Base-by-base conservation (phyloP, 2,329 filamentous ascomycete species). In the Microcyclospora pomicola region DNA sequence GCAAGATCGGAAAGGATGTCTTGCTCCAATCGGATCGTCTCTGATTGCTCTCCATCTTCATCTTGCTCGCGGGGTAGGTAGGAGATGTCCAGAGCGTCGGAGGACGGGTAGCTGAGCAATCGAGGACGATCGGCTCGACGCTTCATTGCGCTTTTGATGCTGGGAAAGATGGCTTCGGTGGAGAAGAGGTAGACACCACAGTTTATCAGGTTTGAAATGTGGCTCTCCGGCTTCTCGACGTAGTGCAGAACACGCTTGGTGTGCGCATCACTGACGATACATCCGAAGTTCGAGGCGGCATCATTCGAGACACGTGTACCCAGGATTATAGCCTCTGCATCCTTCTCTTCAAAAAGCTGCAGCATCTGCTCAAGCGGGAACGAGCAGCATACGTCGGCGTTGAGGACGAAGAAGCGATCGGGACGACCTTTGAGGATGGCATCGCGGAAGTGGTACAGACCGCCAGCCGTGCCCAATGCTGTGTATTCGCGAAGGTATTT, bases 161-260 rank as follows among this genome's bases (percentile, higher is more conserved):
- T 83, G 47, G 88, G 88, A 74, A 96, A 96, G 67, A 96, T 93
- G 62, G 80, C 84, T 51, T 95, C 86, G 46, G 87, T 91, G 48
- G 82, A 76, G 65, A 98, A 98, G 53, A 96, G 83, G 68, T 96
- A 98, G 55, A 98, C 87, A 53, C 91, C 91, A 63, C 91, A 96
- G 72, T 96, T 98, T 73, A 98, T 98, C 50, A 98, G 72, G 68
- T 95, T 95, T 57, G 83, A 92, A 64, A 98, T 95, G 64, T 93
- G 83, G 39, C 82, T 86, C 64, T 98, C 88, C 49, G 91, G 91
- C 71, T 96, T 96, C 73, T 96, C 91, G 60, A 98, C 91, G 66
- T 98, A 96, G 68, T 98, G 91, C 43, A 96, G 78, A 33, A 98
- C 91, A 49, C 88, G 85, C 60, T 88, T 87, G 47, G 83, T 93